Conservation (phyloP, 1,139 yeast species). For the Hyphopichia pseudoburtonii region DNA sequence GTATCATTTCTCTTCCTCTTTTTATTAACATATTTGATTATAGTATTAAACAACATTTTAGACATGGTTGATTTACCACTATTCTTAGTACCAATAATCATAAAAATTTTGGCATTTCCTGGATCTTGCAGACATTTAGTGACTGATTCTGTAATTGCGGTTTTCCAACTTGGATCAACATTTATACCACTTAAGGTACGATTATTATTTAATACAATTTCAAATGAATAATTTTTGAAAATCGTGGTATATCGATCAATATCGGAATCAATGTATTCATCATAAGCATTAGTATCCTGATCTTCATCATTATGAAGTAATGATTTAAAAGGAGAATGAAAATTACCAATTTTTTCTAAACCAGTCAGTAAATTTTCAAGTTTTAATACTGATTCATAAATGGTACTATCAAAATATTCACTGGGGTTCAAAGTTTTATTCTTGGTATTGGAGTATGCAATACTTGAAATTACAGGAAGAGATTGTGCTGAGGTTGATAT, state of each 20-base stretch:
- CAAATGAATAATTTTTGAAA: constrained; percentile 31
- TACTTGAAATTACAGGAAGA: constrained; percentile 54
- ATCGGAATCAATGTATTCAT: constrained; percentile 9
- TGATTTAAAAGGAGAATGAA: constrained; percentile 53
- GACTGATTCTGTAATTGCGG: not conserved
- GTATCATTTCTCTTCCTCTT: constrained; percentile 6
- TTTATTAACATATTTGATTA: constrained; percentile 13
- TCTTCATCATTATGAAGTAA: constrained; percentile 20
- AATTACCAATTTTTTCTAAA: constrained; percentile 43
- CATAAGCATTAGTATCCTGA: constrained; percentile 9
- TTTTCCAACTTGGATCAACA: constrained; percentile 22
- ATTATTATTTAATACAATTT: constrained; percentile 30
- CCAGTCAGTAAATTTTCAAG: constrained; percentile 42
- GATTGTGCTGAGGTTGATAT: constrained; percentile 56
- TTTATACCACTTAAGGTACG: constrained; percentile 18
- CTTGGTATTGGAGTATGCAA: constrained; percentile 13
- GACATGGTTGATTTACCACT: constrained; percentile 83
- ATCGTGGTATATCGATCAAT: constrained; percentile 4
- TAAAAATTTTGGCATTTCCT: constrained; percentile 18
- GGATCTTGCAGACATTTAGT: constrained; percentile 1
- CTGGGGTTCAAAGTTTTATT: not conserved
- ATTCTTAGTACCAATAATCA: constrained; percentile 56
- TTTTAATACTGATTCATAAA: constrained; percentile 45
- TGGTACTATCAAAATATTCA: constrained; percentile 14
- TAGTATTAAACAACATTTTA: constrained; percentile 52